Percentiles rank a stretch among this genome's conserved stretches.
Conservation (phyloP, 768 basidiomycete genomes). For the Pleurotus djamor region DNA sequence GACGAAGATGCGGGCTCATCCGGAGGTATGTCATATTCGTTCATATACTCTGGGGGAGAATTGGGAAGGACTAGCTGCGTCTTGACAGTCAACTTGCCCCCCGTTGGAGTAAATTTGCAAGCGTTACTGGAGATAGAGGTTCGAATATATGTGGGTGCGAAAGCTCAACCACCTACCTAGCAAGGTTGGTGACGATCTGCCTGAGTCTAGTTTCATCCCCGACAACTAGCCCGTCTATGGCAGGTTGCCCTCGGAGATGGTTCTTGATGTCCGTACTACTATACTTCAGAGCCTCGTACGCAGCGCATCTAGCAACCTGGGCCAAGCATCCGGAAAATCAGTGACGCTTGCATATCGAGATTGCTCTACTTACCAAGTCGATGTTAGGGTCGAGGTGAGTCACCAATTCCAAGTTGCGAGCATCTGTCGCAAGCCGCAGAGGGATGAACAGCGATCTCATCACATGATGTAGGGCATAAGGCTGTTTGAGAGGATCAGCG, state of each 20-base stretch:
- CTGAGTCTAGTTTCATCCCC: constrained; percentile 83
- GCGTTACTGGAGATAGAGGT: constrained; percentile 52
- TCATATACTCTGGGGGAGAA: constrained; percentile 12
- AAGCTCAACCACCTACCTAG: constrained; percentile 42
- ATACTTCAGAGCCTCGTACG: constrained; percentile 60
- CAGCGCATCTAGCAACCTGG: constrained; percentile 57
- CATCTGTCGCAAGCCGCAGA: constrained; percentile 63
- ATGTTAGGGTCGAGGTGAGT: constrained; percentile 68
- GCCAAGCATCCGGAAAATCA: not conserved
- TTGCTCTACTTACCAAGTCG: constrained; percentile 44
- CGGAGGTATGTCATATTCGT: not conserved
- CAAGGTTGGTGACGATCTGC: constrained; percentile 83
- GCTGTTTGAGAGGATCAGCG: constrained; percentile 26
- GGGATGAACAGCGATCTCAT: constrained; percentile 75
- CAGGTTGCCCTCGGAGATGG: constrained; percentile 41
- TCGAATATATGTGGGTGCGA: not conserved
- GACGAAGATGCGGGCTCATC: constrained; percentile 13
- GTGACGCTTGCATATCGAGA: not conserved
- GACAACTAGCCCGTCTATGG: constrained; percentile 65
- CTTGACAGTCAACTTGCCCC: constrained; percentile 64
- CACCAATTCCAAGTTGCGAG: constrained; percentile 62
- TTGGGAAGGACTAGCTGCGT: constrained; percentile 55
- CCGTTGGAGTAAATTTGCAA: constrained; percentile 75
- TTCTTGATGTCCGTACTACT: constrained; percentile 33
- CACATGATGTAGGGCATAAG: constrained; percentile 76